phyloP scores from a whole-genome alignment of 148 eudicot species.

The Agrostemma githago region DNA sequence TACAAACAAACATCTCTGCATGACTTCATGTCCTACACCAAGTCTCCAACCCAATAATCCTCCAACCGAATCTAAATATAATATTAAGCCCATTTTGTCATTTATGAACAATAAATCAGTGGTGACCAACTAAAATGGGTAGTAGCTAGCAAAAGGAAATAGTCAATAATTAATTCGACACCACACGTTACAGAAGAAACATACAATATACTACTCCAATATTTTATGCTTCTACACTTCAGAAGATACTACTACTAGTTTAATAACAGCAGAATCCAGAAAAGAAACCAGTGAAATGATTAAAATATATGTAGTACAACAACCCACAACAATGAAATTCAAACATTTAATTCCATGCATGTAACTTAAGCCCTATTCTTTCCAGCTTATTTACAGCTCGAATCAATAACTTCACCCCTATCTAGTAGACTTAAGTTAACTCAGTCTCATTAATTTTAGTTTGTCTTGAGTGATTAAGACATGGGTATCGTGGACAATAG shows the following conservation, averaged over 20 bases:
- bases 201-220: neutral
- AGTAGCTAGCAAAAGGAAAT: neutral
- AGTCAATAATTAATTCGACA: neutral
- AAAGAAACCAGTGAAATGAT: neutral
- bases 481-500: no score
- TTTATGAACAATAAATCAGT: neutral
- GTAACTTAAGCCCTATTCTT: no score
- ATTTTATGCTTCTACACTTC: neutral
- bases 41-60: no score
- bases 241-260: neutral
- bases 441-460: no score
- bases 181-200: neutral
- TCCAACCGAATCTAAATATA: no score
- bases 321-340: neutral
- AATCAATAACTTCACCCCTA: no score
- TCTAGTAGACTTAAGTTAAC: no score
- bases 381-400: no score
- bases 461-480: no score
- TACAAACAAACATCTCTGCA: neutral
- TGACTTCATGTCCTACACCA: no score
- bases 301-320: neutral
- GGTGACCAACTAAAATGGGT: neutral
- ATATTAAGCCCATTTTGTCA: neutral
- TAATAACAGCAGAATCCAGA: neutral
- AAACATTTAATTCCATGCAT: no score